Percentiles rank a stretch among this genome's conserved stretches.
Conservation (phyloP, 192 early-diverging fungal species). For the Coemansia sp. region DNA sequence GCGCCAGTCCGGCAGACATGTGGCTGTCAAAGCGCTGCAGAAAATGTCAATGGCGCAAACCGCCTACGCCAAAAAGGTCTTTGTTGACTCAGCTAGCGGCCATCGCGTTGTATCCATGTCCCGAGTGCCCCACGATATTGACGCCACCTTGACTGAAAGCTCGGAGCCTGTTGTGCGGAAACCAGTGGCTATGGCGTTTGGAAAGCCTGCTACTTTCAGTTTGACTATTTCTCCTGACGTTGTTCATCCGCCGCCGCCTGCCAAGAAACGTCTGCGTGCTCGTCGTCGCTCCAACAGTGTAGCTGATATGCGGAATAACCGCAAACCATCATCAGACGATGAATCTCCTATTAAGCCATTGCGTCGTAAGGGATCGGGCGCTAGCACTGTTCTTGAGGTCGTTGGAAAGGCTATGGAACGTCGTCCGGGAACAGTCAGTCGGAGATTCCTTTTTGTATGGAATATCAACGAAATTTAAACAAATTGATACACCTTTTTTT, state of each 20-base stretch:
- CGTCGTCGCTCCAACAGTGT: conserved; percentile 41
- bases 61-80: conserved; percentile 40
- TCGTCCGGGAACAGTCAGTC: conserved; percentile 47
- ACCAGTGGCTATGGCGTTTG: conserved; percentile 43
- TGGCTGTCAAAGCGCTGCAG: conserved; percentile 22
- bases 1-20: conserved; percentile 30
- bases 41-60: conserved; percentile 29
- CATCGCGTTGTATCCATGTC: conserved; percentile 15
- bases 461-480: conserved; percentile 44
- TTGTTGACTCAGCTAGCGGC: conserved; percentile 28
- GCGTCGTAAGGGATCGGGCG: conserved; percentile 35
- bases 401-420: conserved; percentile 49
- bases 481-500: not conserved
- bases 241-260: conserved; percentile 17
- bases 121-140: conserved; percentile 10
- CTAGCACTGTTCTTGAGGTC: conserved; percentile 46
- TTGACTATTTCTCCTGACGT: conserved; percentile 22
- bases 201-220: conserved; percentile 47
- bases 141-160: conserved; percentile 32
- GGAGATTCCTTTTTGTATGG: conserved; percentile 55
- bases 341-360: not conserved
- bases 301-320: conserved; percentile 22
- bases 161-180: conserved; percentile 15
- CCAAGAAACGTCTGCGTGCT: conserved; percentile 48
- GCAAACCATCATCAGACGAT: conserved; percentile 16